These are phyloP conservation scores for Hypseocharis bilobata DNA, from an alignment of 441 rosid genomes.

Conservation along the genomic window DNA sequence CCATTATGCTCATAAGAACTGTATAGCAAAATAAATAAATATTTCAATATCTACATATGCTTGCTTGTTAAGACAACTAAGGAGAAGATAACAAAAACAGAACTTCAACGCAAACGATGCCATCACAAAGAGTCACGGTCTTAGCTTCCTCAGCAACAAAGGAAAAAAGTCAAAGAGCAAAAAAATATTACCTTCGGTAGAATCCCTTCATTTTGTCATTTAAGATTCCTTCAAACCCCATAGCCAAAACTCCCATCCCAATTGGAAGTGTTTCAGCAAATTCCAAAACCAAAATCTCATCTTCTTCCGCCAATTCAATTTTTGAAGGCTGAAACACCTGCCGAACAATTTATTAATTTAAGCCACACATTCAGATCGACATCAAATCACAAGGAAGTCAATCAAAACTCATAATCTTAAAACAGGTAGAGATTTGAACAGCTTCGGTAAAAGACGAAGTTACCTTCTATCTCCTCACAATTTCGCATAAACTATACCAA, in stretches of 20 bases:
- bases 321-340: slow-evolving; percentile 52
- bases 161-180: background rate
- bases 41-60: background rate
- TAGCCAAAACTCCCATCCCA: slow-evolving; percentile 53
- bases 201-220: slow-evolving; percentile 87
- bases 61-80: background rate
- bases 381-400: too few species aligned
- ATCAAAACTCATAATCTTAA: background rate
- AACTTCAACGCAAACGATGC: background rate
- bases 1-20: slow-evolving; percentile 70
- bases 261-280: slow-evolving; percentile 48
- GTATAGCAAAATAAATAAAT: slow-evolving; percentile 13
- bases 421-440: too few species aligned
- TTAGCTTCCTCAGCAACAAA: background rate
- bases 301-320: slow-evolving; percentile 44
- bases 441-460: too few species aligned
- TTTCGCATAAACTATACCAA: background rate
- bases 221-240: slow-evolving; percentile 53
- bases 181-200: slow-evolving; percentile 53
- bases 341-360: background rate
- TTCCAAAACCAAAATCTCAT: slow-evolving; percentile 71
- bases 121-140: background rate
- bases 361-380: too few species aligned
- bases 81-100: background rate
- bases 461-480: background rate